Conservation (phyloP, 179 eudicot genomes). For the Silene coronaria region DNA sequence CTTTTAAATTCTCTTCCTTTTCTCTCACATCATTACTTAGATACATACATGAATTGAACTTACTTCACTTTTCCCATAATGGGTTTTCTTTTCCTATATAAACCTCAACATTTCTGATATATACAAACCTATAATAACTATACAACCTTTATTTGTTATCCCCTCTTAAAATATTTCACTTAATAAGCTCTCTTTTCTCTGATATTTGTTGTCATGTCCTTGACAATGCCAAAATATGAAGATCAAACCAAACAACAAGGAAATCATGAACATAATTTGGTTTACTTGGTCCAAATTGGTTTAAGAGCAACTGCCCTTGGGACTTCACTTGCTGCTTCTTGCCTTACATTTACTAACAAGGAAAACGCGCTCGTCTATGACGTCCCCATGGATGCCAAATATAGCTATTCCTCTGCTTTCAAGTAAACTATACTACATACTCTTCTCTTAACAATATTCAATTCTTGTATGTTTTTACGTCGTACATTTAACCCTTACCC, state of each 20-base stretch:
- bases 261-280: constrained; percentile 4
- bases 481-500: no score
- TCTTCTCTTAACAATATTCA: not conserved
- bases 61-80: not conserved
- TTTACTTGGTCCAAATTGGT: constrained; percentile 11
- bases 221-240: constrained; percentile 14
- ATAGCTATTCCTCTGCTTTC: constrained; percentile 56
- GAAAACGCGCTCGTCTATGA: constrained; percentile 37
- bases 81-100: constrained; percentile 13
- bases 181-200: not conserved
- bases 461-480: no score
- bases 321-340: constrained; percentile 40
- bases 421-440: constrained; percentile 29
- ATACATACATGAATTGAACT: not conserved
- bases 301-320: constrained; percentile 34
- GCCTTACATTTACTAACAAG: constrained; percentile 36
- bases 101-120: not conserved
- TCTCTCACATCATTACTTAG: not conserved
- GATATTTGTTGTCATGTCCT: not conserved
- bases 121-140: not conserved
- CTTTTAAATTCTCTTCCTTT: not conserved
- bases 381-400: constrained; percentile 38
- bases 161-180: not conserved
- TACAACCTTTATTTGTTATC: no score
- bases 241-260: constrained; percentile 13